These are phyloP conservation scores for Penicillium maclennaniae DNA, from an alignment of 495 filamentous ascomycete genomes.

Conservation along the genomic window DNA sequence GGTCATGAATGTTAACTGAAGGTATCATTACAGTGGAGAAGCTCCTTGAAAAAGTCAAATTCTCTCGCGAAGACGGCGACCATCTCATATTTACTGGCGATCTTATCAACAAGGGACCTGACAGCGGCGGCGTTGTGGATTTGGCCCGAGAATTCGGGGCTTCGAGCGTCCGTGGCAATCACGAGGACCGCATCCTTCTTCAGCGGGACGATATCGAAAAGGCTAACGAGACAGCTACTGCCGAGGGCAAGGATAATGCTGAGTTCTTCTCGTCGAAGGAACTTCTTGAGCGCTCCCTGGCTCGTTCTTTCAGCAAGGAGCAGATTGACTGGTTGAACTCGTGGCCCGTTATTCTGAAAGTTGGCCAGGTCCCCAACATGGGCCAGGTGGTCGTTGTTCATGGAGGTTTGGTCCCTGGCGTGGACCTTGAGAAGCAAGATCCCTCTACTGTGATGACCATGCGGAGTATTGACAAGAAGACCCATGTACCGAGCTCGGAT, in stretches of 20 bases:
- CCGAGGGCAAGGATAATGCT: constrained; percentile 8
- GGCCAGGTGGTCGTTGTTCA: constrained; percentile 72
- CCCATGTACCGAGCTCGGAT: constrained; percentile 55
- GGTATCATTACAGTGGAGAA: constrained; percentile 43
- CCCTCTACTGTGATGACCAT: constrained; percentile 86
- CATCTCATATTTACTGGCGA: constrained; percentile 83
- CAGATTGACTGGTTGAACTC: constrained; percentile 67
- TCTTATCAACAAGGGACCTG: constrained; percentile 83
- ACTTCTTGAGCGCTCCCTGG: constrained; percentile 43
- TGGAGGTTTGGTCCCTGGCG: constrained; percentile 73
- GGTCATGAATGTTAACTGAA: constrained; percentile 5
- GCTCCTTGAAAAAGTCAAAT: constrained; percentile 66
- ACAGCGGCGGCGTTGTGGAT: constrained; percentile 74
- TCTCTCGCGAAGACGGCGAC: constrained; percentile 55
- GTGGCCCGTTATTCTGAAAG: constrained; percentile 70
- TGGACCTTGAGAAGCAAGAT: constrained; percentile 70
- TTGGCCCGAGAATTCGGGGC: constrained; percentile 65
- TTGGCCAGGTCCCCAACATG: constrained; percentile 57
- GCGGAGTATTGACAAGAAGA: constrained; percentile 67
- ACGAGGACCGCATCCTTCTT: constrained; percentile 78
- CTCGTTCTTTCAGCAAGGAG: constrained; percentile 48
- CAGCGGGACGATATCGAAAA: constrained; percentile 23
- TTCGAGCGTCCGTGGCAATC: constrained; percentile 84
- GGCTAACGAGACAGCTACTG: constrained; percentile 7
- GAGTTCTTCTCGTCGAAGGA: constrained; percentile 22